phyloP scores from a whole-genome alignment of 2,329 filamentous ascomycete species.

The Alternaria viburni region DNA sequence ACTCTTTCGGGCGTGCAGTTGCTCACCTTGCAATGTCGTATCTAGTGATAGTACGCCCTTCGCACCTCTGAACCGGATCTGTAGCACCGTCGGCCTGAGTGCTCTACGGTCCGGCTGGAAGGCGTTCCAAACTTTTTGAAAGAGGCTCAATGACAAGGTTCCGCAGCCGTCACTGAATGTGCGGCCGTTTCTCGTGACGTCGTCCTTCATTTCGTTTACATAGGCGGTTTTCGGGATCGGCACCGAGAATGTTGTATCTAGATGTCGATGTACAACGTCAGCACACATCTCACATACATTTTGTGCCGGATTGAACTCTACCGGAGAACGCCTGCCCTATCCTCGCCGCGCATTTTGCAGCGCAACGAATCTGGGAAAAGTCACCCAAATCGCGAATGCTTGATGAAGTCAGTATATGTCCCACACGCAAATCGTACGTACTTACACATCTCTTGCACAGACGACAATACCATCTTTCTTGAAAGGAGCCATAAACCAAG shows the following conservation, averaged over 20 bases:
- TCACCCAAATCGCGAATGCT: slow-evolving; percentile 36
- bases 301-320: not conserved
- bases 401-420: not conserved
- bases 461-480: slow-evolving; percentile 55
- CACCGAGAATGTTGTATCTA: slow-evolving; percentile 75
- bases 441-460: slow-evolving; percentile 57
- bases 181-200: slow-evolving; percentile 63
- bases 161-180: slow-evolving; percentile 83
- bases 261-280: not conserved
- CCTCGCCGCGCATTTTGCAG: slow-evolving; percentile 65
- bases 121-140: slow-evolving; percentile 64
- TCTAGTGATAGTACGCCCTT: slow-evolving; percentile 71
- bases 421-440: not conserved
- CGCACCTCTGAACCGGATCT: slow-evolving; percentile 75
- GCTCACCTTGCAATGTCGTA: slow-evolving; percentile 60
- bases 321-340: slow-evolving; percentile 73
- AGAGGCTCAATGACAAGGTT: slow-evolving; percentile 68
- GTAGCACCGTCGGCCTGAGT: slow-evolving; percentile 57
- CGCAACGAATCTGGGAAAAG: slow-evolving; percentile 58
- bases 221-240: slow-evolving; percentile 56
- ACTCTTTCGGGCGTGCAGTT: slow-evolving; percentile 69
- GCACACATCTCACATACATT: not conserved
- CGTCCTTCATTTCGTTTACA: slow-evolving; percentile 50
- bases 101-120: slow-evolving; percentile 54
- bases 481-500: slow-evolving; percentile 45